phyloP scores from a whole-genome alignment of 441 rosid species.

The Arabidopsis hybrid region DNA sequence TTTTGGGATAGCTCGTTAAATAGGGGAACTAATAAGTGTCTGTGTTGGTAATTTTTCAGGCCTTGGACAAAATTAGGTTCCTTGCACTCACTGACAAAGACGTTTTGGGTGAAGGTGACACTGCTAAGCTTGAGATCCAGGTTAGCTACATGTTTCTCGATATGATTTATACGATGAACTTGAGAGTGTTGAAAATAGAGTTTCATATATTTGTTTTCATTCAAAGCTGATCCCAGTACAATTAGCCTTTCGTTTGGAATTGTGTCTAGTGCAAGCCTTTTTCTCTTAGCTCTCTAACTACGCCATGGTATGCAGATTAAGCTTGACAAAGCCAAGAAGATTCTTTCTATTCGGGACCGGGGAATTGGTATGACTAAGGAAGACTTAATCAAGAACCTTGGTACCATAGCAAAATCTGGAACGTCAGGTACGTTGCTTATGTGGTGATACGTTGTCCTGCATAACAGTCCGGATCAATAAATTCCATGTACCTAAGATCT shows the following conservation, averaged over 20 bases:
- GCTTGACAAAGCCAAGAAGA: conserved; percentile 86
- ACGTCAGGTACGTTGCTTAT: conserved; percentile 72
- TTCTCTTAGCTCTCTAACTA: not conserved
- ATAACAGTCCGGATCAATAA: not conserved
- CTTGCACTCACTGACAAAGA: conserved; percentile 92
- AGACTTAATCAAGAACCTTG: conserved; percentile 92
- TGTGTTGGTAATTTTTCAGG: conserved; percentile 54
- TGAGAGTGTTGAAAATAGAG: not conserved
- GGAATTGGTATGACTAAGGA: conserved; percentile 99
- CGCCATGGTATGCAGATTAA: conserved; percentile 63
- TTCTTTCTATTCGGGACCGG: conserved; percentile 84
- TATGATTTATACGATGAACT: not conserved
- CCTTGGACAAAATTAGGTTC: conserved; percentile 93
- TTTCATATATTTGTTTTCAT: conserved; percentile 6
- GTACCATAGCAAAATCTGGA: conserved; percentile 97
- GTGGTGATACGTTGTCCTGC: not conserved
- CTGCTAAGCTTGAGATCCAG: conserved; percentile 93
- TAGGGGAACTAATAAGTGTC: conserved; percentile 3
- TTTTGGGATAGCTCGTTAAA: not conserved
- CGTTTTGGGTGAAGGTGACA: conserved; percentile 93
- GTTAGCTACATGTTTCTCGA: conserved; percentile 45
- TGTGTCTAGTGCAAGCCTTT: conserved; percentile 2
- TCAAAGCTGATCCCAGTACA: not conserved
- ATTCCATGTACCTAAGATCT: not conserved
- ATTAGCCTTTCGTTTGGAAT: not conserved